These are phyloP conservation scores for Suillus brevipes DNA, from an alignment of 768 basidiomycete genomes.

Conservation along the genomic window DNA sequence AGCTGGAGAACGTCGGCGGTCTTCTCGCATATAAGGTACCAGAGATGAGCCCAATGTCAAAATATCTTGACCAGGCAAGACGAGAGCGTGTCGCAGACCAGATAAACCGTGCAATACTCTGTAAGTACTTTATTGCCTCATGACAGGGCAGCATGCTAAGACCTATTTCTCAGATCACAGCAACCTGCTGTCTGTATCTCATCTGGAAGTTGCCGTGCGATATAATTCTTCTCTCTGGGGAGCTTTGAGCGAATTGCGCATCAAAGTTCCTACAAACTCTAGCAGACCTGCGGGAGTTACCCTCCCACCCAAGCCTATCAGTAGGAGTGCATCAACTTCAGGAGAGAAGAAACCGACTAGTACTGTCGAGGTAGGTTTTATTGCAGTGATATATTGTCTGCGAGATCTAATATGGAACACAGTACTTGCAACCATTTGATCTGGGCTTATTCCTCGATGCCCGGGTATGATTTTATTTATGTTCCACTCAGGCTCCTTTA, in stretches of 20 bases:
- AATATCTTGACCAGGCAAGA: conserved; percentile 74
- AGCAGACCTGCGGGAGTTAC: conserved; percentile 43
- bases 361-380: conserved; percentile 35
- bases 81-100: conserved; percentile 85
- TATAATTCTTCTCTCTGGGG: conserved; percentile 66
- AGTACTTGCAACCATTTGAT: conserved; percentile 56
- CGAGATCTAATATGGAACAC: background rate
- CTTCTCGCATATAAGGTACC: conserved; percentile 84
- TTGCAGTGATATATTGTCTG: background rate
- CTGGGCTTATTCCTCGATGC: conserved; percentile 51
- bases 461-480: conserved; percentile 38
- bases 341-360: conserved; percentile 34
- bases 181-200: conserved; percentile 53
- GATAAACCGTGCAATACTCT: conserved; percentile 81
- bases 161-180: conserved; percentile 44
- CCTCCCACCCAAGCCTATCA: conserved; percentile 39
- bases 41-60: conserved; percentile 70
- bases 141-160: background rate
- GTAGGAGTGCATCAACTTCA: conserved; percentile 20
- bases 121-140: conserved; percentile 45
- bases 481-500: conserved; percentile 1
- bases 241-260: conserved; percentile 49
- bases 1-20: conserved; percentile 72
- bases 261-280: conserved; percentile 41
- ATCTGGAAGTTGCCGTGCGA: conserved; percentile 63